A percentile compares a stretch with the other conserved stretches of the same genome.
phyloP scores from a whole-genome alignment of 768 basidiomycete species.

The Trametes punicea region DNA sequence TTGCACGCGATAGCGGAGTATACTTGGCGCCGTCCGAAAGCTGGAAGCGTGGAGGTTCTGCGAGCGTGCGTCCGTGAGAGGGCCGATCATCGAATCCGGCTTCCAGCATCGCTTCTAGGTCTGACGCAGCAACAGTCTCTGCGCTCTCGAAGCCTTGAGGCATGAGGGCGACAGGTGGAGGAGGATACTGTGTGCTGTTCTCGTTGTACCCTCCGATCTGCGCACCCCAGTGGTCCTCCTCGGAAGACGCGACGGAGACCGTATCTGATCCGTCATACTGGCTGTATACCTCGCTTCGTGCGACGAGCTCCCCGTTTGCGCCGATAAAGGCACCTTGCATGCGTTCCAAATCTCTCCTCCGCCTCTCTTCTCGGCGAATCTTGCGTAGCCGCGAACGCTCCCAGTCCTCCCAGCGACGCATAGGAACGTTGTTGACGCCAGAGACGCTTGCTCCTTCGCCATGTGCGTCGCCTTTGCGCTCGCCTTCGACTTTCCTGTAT shows the following conservation, averaged over 20 bases:
- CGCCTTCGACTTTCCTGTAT: conserved; percentile 92
- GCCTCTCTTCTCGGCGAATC: conserved; percentile 79
- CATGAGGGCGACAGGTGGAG: conserved; percentile 75
- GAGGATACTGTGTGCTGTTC: conserved; percentile 69
- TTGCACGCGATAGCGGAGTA: conserved; percentile 49
- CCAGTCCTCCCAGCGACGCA: conserved; percentile 99
- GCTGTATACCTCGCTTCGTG: conserved; percentile 45
- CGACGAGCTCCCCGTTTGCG: conserved; percentile 61
- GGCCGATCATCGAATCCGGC: conserved; percentile 78
- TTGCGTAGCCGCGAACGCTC: conserved; percentile 93
- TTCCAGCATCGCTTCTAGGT: conserved; percentile 92
- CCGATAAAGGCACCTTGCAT: conserved; percentile 66
- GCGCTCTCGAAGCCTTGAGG: conserved; percentile 38
- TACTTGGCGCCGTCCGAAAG: conserved; percentile 59
- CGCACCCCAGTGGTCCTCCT: conserved; percentile 93
- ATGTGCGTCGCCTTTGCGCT: conserved; percentile 76
- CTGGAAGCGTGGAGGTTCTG: conserved; percentile 56
- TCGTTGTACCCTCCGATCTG: conserved; percentile 98
- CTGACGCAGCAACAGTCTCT: conserved; percentile 58
- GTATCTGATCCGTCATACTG: conserved; percentile 82
- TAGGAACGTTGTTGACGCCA: conserved; percentile 65
- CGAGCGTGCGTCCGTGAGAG: conserved; percentile 35
- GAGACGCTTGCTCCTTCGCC: conserved; percentile 55
- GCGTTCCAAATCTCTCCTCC: conserved; percentile 79
- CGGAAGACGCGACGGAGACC: conserved; percentile 76